These are phyloP conservation scores for Xerocomellus chrysenteron DNA, from an alignment of 768 basidiomycete genomes.

Conservation along the genomic window DNA sequence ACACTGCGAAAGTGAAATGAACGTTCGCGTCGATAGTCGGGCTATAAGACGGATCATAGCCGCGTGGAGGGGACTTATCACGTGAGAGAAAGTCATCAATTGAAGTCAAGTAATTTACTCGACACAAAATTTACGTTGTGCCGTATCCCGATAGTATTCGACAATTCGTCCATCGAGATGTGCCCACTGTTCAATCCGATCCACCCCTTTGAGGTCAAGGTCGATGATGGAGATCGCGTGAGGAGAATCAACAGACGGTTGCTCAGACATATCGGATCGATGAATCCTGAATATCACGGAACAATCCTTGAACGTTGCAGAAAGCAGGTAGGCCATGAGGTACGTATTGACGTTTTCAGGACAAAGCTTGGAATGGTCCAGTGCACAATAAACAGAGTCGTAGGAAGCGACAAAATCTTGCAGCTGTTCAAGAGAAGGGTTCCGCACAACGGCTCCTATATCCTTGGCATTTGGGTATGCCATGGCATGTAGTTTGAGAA, in stretches of 20 bases:
- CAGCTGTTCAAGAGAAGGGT: conserved; percentile 70
- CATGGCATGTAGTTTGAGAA: conserved; percentile 44
- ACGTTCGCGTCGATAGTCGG: neutral
- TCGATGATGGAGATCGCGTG: conserved; percentile 72
- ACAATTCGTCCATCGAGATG: conserved; percentile 71
- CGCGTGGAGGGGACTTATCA: neutral
- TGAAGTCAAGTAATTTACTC: conserved; percentile 8
- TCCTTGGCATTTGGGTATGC: conserved; percentile 2
- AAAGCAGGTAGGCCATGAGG: conserved; percentile 75
- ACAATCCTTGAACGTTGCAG: conserved; percentile 97
- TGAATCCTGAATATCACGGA: conserved; percentile 57
- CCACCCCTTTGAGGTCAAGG: conserved; percentile 75
- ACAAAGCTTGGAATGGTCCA: conserved; percentile 40
- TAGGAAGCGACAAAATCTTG: conserved; percentile 58
- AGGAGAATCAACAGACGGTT: conserved; percentile 31
- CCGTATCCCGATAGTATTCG: conserved; percentile 34
- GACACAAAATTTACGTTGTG: conserved; percentile 19
- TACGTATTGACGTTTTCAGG: conserved; percentile 57
- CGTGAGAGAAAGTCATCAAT: neutral
- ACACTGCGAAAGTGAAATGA: neutral
- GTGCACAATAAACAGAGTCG: conserved; percentile 32
- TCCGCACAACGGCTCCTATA: conserved; percentile 34
- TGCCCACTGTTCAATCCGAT: conserved; percentile 67
- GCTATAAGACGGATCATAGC: conserved; percentile 14
- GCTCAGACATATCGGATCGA: conserved; percentile 4